Conservation (phyloP, 768 basidiomycete genomes). For the Tylopilus vinaceipallidus region DNA sequence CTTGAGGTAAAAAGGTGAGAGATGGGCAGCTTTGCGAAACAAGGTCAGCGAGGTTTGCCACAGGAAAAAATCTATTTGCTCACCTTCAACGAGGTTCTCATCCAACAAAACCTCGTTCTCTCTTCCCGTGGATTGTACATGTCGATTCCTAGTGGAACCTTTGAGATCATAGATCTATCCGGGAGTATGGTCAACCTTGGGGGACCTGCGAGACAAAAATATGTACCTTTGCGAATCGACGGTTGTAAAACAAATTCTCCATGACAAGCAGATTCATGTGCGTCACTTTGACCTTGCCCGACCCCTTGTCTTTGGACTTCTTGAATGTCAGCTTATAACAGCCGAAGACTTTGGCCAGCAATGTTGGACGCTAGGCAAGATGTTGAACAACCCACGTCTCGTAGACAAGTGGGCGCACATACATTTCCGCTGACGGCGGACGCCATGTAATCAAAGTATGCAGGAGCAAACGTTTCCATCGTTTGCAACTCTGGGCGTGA, state of each 20-base stretch:
- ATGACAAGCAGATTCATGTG: constrained; percentile 96
- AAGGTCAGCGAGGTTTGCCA: constrained; percentile 9
- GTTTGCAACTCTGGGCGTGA: constrained; percentile 89
- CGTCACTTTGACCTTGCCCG: constrained; percentile 69
- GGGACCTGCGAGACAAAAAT: not conserved
- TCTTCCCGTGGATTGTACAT: constrained; percentile 85
- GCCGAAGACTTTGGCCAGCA: constrained; percentile 95
- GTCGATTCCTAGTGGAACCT: constrained; percentile 91
- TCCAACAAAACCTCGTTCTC: constrained; percentile 94
- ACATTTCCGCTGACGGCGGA: constrained; percentile 87
- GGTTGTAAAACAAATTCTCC: constrained; percentile 96
- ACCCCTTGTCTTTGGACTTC: constrained; percentile 66
- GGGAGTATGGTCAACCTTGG: not conserved
- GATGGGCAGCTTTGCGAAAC: constrained; percentile 62
- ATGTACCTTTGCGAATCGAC: constrained; percentile 81
- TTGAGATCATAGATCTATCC: constrained; percentile 93
- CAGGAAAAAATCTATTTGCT: constrained; percentile 20
- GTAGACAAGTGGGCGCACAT: constrained; percentile 25
- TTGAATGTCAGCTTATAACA: constrained; percentile 93
- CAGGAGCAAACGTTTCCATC: constrained; percentile 95
- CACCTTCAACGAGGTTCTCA: constrained; percentile 93
- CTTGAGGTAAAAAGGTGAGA: constrained; percentile 89
- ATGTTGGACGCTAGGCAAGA: constrained; percentile 73
- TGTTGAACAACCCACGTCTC: constrained; percentile 4
- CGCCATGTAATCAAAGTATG: constrained; percentile 98